Base-by-base conservation (phyloP, 805 yeast genomes). In the Ascoidea rubescens region DNA sequence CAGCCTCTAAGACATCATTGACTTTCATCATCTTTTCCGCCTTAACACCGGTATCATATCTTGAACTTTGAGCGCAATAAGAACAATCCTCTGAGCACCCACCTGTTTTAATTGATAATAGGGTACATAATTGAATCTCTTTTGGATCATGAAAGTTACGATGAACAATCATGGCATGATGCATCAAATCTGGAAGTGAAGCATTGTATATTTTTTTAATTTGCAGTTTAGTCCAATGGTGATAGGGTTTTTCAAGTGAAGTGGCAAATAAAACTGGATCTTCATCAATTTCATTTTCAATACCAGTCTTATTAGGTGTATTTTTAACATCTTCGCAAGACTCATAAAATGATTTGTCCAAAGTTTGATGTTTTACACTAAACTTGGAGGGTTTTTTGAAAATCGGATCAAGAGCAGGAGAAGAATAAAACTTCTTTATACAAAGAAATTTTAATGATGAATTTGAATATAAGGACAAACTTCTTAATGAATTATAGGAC, bases 21-120 rank as follows among this genome's bases (percentile, higher is more conserved):
- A 83, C 61, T 31, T 71, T 66, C 12, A 84, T 72, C 67, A 84
- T 65, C 60, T 78, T 80, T 54, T 79, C 83, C 2, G 91, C 87
- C 58, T 80, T 71, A n/a, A 82, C 68, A 4, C 87, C 90, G 5
- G 93, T 84, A 51, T 75, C 71, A 63, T 85, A 75, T 37, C 85
- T 68, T 5, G 79, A 69, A 1, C 90, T 82, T 60, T 85, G 93
- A 0, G 93, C 80, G 67, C 93, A 85, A 65, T 85, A 85, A 59
- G 79, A 80, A 63, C 93, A 85, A 62, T 85, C 90, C 59, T 85
- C 93, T 1, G 87, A 71, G 62, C 93, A 84, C 1, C 93, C 91
- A 51, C 93, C 93, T 1, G 84, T 75, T 61, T 85, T 85, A 62
- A 85, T 84, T 54, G 79, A 80, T 68, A 84, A 71, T 57, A 85